Conservation (phyloP, 2,329 filamentous ascomycete genomes). For the Trichophyton mentagrophytes region DNA sequence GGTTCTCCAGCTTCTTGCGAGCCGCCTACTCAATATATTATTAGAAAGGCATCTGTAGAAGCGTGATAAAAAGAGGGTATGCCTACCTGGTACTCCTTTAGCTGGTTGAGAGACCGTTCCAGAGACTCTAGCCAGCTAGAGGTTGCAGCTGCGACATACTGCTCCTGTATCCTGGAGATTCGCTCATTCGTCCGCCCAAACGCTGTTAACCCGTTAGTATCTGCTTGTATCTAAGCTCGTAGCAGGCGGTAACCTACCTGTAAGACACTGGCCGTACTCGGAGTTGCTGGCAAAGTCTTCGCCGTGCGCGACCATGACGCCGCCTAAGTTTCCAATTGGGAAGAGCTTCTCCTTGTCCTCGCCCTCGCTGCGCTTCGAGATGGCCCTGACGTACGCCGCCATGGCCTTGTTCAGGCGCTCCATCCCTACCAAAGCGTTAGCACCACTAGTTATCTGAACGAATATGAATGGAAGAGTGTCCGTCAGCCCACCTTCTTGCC, state of each 20-base stretch:
- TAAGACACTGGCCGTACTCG: constrained; percentile 78
- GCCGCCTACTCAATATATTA: constrained; percentile 44
- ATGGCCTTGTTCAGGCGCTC: constrained; percentile 79
- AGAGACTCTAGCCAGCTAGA: constrained; percentile 82
- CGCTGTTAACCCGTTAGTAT: constrained; percentile 31
- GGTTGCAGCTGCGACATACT: constrained; percentile 64
- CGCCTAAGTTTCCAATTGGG: constrained; percentile 65
- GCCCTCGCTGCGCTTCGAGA: constrained; percentile 69
- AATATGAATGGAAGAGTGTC: background rate
- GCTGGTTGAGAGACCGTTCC: constrained; percentile 77
- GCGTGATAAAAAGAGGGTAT: background rate
- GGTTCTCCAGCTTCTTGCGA: constrained; percentile 85
- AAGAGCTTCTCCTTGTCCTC: constrained; percentile 82
- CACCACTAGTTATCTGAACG: background rate
- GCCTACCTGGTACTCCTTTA: constrained; percentile 91
- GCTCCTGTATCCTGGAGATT: constrained; percentile 72
- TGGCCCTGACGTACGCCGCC: constrained; percentile 73
- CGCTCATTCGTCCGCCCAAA: constrained; percentile 81
- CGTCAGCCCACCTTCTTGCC: constrained; percentile 59
- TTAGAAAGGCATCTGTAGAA: background rate
- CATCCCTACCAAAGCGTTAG: constrained; percentile 51
- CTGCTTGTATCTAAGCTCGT: no score
- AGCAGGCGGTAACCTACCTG: constrained; percentile 33
- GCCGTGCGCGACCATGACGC: constrained; percentile 75
- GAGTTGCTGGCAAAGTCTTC: constrained; percentile 88